A percentile compares a stretch with the other conserved stretches of the same genome.
These are phyloP conservation scores for Maudiozyma bulderi DNA, from an alignment of 805 yeast genomes.

Conservation along the genomic window DNA sequence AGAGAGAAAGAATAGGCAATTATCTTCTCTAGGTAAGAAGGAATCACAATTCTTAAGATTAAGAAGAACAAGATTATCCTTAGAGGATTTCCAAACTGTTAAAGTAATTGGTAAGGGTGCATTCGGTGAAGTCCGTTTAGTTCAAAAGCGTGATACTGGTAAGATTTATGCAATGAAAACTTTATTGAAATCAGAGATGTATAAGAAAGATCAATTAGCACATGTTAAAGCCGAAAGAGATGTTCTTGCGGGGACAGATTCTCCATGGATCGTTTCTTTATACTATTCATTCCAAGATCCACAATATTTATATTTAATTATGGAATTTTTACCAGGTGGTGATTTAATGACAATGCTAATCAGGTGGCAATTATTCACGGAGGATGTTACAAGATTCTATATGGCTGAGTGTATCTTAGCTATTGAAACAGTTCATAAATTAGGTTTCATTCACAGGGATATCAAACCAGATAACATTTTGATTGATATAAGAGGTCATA, in stretches of 20 bases:
- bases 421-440: constrained; percentile 84
- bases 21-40: constrained; percentile 74
- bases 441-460: constrained; percentile 93
- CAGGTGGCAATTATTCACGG: constrained; percentile 88
- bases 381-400: constrained; percentile 84
- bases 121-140: constrained; percentile 92
- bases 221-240: constrained; percentile 95
- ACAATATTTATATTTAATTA: constrained; percentile 70
- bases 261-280: constrained; percentile 87
- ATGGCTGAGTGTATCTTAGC: constrained; percentile 96
- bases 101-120: constrained; percentile 95
- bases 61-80: constrained; percentile 70
- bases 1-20: constrained; percentile 75
- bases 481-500: constrained; percentile 72
- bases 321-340: constrained; percentile 93
- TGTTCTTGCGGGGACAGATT: constrained; percentile 81
- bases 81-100: constrained; percentile 81
- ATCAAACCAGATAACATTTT: constrained; percentile 94
- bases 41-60: constrained; percentile 80
- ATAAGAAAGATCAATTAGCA: constrained; percentile 85
- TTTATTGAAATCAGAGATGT: constrained; percentile 82
- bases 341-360: constrained; percentile 92
- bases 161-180: constrained; percentile 92
- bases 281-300: constrained; percentile 65
- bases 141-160: constrained; percentile 86